phyloP scores from a whole-genome alignment of 1,139 yeast genomes.

The Protomyces arabidopsidicola region DNA sequence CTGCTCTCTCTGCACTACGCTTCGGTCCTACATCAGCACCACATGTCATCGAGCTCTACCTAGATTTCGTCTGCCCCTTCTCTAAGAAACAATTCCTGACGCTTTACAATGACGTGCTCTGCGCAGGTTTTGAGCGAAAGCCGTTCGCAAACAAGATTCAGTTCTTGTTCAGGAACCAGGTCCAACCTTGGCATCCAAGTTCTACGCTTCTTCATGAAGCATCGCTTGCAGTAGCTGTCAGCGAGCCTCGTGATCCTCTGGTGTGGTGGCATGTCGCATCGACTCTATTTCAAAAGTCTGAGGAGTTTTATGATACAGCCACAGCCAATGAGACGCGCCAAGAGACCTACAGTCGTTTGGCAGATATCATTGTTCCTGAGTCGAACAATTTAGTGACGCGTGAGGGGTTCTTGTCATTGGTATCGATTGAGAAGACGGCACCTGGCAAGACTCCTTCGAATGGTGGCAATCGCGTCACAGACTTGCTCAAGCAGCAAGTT shows the following conservation, averaged over 20 bases:
- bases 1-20: slow-evolving; percentile 23
- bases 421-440: slow-evolving; percentile 33
- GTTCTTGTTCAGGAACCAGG: slow-evolving; percentile 58
- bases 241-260: slow-evolving; percentile 47
- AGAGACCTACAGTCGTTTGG: slow-evolving; percentile 54
- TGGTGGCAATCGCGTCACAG: slow-evolving; percentile 49
- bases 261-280: slow-evolving; percentile 60
- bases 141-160: not conserved
- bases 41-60: slow-evolving; percentile 52
- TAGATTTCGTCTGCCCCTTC: slow-evolving; percentile 77
- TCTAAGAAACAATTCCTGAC: slow-evolving; percentile 59
- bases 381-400: slow-evolving; percentile 35
- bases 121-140: not conserved
- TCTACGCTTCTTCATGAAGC: slow-evolving; percentile 68
- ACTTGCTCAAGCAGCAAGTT: slow-evolving; percentile 9
- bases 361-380: slow-evolving; percentile 47
- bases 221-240: slow-evolving; percentile 59
- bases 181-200: slow-evolving; percentile 85
- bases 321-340: slow-evolving; percentile 53
- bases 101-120: slow-evolving; percentile 52
- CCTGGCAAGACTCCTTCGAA: slow-evolving; percentile 40
- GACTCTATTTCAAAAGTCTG: slow-evolving; percentile 47
- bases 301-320: slow-evolving; percentile 39
- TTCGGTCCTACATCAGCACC: slow-evolving; percentile 20
- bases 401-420: slow-evolving; percentile 34